Evolutionary conservation across 129 eudicot genomes (phyloP), one percentile per base, ranked within the genome.

Genomic region (sunflower (Helianthus annuus)): DNA sequence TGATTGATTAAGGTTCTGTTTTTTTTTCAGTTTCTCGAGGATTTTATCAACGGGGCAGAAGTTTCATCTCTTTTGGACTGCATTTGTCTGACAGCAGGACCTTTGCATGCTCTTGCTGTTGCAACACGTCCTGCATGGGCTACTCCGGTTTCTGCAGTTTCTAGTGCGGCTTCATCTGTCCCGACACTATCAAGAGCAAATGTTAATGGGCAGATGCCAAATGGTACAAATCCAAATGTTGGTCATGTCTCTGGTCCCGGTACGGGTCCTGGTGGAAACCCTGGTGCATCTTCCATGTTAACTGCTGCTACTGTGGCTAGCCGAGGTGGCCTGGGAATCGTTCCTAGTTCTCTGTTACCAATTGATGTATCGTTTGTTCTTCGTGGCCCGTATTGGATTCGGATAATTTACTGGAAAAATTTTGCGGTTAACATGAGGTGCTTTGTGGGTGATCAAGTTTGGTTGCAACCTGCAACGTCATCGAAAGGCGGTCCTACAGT

Each of bases 391-490:
- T 95, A 95, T 51, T 95, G 99, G 99, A 95, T 95, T 68, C 86
- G 99, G 24, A 88, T 95, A 54, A 86, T 95, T 69, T 95, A 95
- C 69, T 86, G 99, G 16, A 95, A 95, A 79, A 56, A 86, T 48
- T 95, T 95, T 77, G 96, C 99, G 4, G 97, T 95, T 68, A 97
- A 95, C 83, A 95, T 95, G 99, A 87, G 99, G 76, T 95, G 99
- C 78, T 95, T 88, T 80, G 99, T 96, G 69, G 99, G 99, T 70
- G 99, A 95, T 76, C 99, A 95, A 80, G 99, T 95, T 22, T 95
- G 99, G 99, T 78, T 95, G 80, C 99, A 95, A 75, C 99, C 99
- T 29, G 99, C 99, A 71, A 95, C 99, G n/a, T 97, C 99, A 3
- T 97, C 99, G 7, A 95, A 91, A 81, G 97, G 89, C 5, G 99